Evolutionary conservation across 129 eudicot genomes (phyloP).

Genomic region (Lactuca sativa): DNA sequence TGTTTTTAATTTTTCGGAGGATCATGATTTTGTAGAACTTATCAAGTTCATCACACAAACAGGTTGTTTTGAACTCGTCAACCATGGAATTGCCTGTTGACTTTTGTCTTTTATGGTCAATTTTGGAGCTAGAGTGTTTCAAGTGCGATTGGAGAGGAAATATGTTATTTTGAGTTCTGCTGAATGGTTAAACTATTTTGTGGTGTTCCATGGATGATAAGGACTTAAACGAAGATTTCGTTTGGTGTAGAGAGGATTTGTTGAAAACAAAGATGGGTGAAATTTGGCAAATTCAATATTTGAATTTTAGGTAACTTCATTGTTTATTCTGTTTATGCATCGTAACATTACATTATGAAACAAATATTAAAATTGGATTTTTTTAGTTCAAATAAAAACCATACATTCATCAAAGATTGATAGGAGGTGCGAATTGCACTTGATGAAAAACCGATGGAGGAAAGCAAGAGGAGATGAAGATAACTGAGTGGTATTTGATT

Average conservation of each 20-base stretch:
- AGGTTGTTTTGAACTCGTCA: constrained; percentile 71
- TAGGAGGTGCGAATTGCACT: too few species aligned
- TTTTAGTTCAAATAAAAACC: constrained; percentile 49
- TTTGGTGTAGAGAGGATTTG: constrained; percentile 60
- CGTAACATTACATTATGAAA: too few species aligned
- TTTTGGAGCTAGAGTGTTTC: constrained; percentile 49
- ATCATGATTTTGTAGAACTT: constrained; percentile 5
- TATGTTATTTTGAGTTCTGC: constrained; percentile 38
- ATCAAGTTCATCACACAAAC: constrained; percentile 36
- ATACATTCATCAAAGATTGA: too few species aligned
- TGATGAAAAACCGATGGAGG: too few species aligned
- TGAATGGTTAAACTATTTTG: constrained; percentile 55
- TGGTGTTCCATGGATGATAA: constrained; percentile 61
- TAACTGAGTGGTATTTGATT: too few species aligned
- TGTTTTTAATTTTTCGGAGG: constrained; percentile 3
- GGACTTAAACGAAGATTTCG: constrained; percentile 62
- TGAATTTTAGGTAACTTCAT: constrained; percentile 61
- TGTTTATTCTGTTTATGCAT: background rate
- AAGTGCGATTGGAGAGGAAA: constrained; percentile 56
- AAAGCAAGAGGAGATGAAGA: too few species aligned
- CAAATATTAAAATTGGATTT: background rate
- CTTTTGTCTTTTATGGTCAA: constrained; percentile 25
- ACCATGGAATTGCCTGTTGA: constrained; percentile 53
- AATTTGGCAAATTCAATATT: constrained; percentile 53
- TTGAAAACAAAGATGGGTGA: constrained; percentile 59